Base-by-base conservation (phyloP, 2,329 filamentous ascomycete species). In the Endocalyx cinctus region DNA sequence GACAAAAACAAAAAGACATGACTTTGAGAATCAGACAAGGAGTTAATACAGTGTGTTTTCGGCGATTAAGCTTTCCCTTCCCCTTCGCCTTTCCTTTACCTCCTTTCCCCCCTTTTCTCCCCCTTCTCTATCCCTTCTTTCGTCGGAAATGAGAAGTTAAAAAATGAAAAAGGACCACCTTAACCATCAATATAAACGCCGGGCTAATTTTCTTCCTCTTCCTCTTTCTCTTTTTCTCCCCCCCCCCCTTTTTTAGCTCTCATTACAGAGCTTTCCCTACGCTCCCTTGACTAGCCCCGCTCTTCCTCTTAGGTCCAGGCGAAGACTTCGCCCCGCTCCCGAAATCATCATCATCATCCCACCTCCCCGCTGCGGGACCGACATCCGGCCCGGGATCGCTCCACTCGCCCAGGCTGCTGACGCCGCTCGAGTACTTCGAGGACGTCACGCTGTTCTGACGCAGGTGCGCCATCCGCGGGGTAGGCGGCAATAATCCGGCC, bases 381-480 rank as follows among this genome's bases (percentile, higher is more conserved):
- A 77, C 60, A 41, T 77, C 72, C 3, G 72, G 72, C 0, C 72
- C 72, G 0, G 72, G 72, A 34, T 74, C 72, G 34, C 67, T 70
- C 70, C 64, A 76, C 17, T 64, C 65, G 30, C 55, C 58, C 43
- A 65, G 45, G 50, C 62, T 71, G 15, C 27, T 39, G 7, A 67
- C 52, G 26, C 70, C 70, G 45, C 70, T 75, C 17, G 66, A 69
- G 50, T 77, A 76, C 35, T 63, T 68, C 16, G 46, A 47, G 25
- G 64, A 60, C 26, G 53, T 55, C 33, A 60, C 59, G 50, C 66
- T 71, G 19, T 62, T 56, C 4, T 35, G 39, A 12, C 67, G 54
- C 12, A 53, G 44, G 36, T 64, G 63, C 5, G 59, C 53, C 5
- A 42, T 46, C 5, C 47, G 46, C 10, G 62, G 62, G 20, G 44